Evolutionary conservation across 2,329 filamentous ascomycete species (phyloP).

Genomic region (Aureobasidium sp.): DNA sequence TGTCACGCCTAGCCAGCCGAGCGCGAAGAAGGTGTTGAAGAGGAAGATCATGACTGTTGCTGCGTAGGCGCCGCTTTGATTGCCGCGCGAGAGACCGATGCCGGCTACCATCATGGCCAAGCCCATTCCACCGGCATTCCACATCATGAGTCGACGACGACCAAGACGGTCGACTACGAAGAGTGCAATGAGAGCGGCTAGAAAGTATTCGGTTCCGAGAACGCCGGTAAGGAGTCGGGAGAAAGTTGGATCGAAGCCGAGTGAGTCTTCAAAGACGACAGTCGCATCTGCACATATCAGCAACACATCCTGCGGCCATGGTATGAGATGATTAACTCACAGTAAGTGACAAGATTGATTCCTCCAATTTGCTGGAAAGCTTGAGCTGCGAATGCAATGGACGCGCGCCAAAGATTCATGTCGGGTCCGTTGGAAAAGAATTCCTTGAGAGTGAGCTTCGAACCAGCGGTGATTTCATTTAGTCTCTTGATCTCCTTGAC

Average conservation of each 20-base stretch:
- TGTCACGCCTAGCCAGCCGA: constrained; percentile 31
- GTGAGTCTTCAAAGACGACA: constrained; percentile 20
- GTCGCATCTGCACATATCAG: neutral
- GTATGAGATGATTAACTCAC: no score
- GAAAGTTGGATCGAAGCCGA: constrained; percentile 20
- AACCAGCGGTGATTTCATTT: constrained; percentile 36
- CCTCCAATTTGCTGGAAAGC: constrained; percentile 11
- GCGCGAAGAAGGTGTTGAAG: constrained; percentile 33
- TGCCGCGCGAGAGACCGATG: constrained; percentile 8
- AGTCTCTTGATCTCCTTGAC: constrained; percentile 48
- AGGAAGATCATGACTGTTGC: constrained; percentile 33
- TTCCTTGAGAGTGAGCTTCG: constrained; percentile 19
- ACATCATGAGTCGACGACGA: constrained; percentile 25
- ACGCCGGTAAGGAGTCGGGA: constrained; percentile 23
- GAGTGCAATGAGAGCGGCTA: constrained; percentile 23
- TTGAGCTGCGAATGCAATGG: neutral
- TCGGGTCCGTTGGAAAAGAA: constrained; percentile 21
- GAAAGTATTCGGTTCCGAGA: constrained; percentile 27
- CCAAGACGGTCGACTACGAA: constrained; percentile 28
- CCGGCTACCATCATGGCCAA: constrained; percentile 21
- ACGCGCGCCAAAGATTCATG: constrained; percentile 4
- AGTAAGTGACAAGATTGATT: constrained; percentile 12
- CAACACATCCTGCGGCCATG: neutral
- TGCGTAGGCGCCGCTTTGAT: constrained; percentile 17
- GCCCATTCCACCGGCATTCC: constrained; percentile 24